A percentile compares a stretch with the other conserved stretches of the same genome.
Conservation (phyloP, 495 filamentous ascomycete species). For the Xylaria acuta region DNA sequence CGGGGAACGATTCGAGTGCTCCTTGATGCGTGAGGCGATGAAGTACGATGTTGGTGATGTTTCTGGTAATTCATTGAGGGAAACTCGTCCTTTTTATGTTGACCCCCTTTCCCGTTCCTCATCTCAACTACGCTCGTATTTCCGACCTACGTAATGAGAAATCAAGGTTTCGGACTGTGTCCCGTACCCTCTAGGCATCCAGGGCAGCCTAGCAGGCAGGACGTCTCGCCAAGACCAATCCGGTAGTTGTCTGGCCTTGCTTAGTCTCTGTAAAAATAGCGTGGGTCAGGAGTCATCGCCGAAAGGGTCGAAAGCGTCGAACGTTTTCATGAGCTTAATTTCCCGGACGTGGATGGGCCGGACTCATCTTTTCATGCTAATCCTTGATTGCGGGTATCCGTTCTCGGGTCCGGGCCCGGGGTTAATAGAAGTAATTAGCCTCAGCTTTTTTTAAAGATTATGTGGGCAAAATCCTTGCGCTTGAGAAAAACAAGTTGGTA, state of each 20-base stretch:
- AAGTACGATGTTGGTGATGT: neutral
- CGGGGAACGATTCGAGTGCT: neutral
- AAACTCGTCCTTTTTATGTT: neutral
- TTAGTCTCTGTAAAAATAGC: neutral
- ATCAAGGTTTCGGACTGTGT: neutral
- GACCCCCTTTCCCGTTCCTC: neutral
- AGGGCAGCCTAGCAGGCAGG: conserved; percentile 6
- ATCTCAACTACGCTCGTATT: conserved; percentile 1
- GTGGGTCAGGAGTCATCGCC: neutral
- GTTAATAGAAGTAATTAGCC: neutral
- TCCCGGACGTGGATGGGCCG: conserved; percentile 12
- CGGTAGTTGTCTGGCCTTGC: conserved; percentile 3
- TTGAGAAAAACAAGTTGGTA: no score
- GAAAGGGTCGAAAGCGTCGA: conserved; percentile 5
- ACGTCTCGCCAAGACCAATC: conserved; percentile 13
- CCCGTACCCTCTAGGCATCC: conserved; percentile 1
- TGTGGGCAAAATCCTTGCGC: neutral
- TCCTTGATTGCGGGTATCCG: neutral
- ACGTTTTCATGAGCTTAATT: conserved; percentile 1
- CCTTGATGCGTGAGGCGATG: neutral
- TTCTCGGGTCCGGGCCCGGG: neutral
- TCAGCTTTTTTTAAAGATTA: neutral
- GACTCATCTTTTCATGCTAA: conserved; percentile 5
- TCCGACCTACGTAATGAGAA: neutral
- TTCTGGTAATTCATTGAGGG: neutral